These are phyloP conservation scores for grape (Vitis vinifera) DNA, from an alignment of 164 flowering plant genomes.

Conservation along the genomic window DNA sequence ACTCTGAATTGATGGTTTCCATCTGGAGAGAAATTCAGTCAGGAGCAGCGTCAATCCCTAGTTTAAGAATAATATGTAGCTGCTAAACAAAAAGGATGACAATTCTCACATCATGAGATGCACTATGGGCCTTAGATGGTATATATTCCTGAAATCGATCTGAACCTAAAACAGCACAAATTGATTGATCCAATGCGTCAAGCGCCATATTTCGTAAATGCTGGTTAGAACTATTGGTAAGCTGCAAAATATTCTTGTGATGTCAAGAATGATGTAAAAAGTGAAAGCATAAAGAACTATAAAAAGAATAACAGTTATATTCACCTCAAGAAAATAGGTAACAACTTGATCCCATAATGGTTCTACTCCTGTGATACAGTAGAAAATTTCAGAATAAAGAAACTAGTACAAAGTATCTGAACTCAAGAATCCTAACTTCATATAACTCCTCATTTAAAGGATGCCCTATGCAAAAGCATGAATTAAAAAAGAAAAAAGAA, in stretches of 20 bases:
- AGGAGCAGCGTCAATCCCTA: conserved; percentile 8
- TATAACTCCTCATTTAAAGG: too few relatives aligned
- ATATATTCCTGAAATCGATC: conserved; percentile 48
- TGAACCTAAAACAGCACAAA: conserved; percentile 89
- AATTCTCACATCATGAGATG: conserved; percentile 43
- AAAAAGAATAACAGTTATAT: neutral
- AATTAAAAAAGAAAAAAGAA: too few relatives aligned
- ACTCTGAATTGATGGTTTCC: conserved; percentile 26
- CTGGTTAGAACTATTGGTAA: conserved; percentile 70
- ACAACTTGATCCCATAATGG: conserved; percentile 93
- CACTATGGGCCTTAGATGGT: conserved; percentile 22
- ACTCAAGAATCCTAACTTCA: too few relatives aligned
- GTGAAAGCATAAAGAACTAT: neutral
- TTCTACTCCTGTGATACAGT: conserved; percentile 64
- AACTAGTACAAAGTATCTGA: neutral
- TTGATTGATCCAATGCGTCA: conserved; percentile 88
- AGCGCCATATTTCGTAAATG: conserved; percentile 77
- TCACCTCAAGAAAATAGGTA: conserved; percentile 92
- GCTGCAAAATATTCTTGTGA: conserved; percentile 52
- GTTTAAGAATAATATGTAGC: neutral
- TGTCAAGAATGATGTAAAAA: conserved; percentile 8
- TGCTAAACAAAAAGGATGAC: conserved; percentile 1
- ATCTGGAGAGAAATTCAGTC: conserved; percentile 33
- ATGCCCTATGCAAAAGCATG: too few relatives aligned
- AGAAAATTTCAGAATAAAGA: neutral